phyloP scores from a whole-genome alignment of 805 yeast genomes.

The Starmera amethionina region DNA sequence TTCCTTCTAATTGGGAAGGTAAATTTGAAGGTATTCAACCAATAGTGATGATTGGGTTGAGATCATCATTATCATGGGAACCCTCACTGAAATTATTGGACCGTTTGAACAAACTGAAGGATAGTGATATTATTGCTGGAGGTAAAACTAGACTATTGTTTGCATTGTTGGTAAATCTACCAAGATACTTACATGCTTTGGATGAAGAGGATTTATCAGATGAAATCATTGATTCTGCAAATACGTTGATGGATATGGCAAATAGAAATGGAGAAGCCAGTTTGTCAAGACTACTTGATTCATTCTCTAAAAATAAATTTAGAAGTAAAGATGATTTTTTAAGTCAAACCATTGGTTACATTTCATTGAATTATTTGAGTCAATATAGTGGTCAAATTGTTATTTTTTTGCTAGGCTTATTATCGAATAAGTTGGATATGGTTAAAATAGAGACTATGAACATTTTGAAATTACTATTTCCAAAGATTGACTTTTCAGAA shows the following conservation, averaged over 20 bases:
- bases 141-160: conserved; percentile 58
- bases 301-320: conserved; percentile 70
- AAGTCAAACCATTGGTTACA: conserved; percentile 64
- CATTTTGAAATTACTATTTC: conserved; percentile 62
- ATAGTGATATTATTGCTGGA: conserved; percentile 64
- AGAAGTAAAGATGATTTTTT: conserved; percentile 87
- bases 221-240: conserved; percentile 44
- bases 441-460: conserved; percentile 74
- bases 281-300: conserved; percentile 62
- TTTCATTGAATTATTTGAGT: conserved; percentile 64
- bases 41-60: conserved; percentile 68
- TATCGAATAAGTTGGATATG: conserved; percentile 73
- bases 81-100: conserved; percentile 67
- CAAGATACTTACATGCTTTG: conserved; percentile 76
- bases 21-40: conserved; percentile 82
- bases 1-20: conserved; percentile 96
- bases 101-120: conserved; percentile 53
- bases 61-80: conserved; percentile 75
- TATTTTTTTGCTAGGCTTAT: conserved; percentile 65
- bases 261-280: conserved; percentile 43
- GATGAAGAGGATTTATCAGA: conserved; percentile 41
- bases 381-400: conserved; percentile 64
- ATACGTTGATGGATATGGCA: conserved; percentile 52
- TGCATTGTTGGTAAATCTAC: conserved; percentile 70
- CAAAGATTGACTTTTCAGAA: conserved; percentile 63